Conservation (phyloP, 2,329 filamentous ascomycete genomes). For the Xylaria sp. region DNA sequence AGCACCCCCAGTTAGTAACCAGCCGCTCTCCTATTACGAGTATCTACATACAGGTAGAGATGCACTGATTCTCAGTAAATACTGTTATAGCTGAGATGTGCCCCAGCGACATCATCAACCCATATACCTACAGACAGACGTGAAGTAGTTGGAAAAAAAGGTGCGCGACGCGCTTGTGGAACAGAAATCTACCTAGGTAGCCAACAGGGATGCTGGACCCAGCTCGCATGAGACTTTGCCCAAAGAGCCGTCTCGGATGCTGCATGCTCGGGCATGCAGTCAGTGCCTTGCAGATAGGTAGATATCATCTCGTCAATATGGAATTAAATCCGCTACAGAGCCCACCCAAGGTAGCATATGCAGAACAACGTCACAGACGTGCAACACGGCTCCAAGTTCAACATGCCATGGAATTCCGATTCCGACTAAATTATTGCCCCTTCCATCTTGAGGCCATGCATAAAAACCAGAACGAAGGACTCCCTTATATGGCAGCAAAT, state of each 20-base stretch:
- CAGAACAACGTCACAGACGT: neutral
- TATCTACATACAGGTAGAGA: neutral
- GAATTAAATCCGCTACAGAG: slow-evolving; percentile 3
- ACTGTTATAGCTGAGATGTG: neutral
- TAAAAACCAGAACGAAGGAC: no score
- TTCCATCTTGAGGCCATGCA: no score
- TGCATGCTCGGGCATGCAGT: slow-evolving; percentile 11
- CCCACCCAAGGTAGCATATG: slow-evolving; percentile 5
- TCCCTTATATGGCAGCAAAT: no score
- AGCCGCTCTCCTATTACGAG: neutral
- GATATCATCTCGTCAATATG: neutral
- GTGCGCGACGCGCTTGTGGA: slow-evolving; percentile 25
- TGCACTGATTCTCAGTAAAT: neutral
- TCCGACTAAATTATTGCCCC: neutral
- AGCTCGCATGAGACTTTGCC: slow-evolving; percentile 2
- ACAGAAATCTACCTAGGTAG: slow-evolving; percentile 10
- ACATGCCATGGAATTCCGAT: neutral
- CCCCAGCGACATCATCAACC: neutral
- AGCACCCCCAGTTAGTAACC: neutral
- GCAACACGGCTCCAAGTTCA: neutral
- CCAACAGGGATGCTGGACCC: slow-evolving; percentile 14
- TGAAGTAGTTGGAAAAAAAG: neutral
- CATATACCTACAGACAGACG: neutral
- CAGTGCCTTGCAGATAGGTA: slow-evolving; percentile 4
- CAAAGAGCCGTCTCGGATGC: slow-evolving; percentile 12